Evolutionary conservation across 495 filamentous ascomycete genomes (phyloP), one percentile per base, ranked within the genome.

Genomic region (Aspergillus diversus): DNA sequence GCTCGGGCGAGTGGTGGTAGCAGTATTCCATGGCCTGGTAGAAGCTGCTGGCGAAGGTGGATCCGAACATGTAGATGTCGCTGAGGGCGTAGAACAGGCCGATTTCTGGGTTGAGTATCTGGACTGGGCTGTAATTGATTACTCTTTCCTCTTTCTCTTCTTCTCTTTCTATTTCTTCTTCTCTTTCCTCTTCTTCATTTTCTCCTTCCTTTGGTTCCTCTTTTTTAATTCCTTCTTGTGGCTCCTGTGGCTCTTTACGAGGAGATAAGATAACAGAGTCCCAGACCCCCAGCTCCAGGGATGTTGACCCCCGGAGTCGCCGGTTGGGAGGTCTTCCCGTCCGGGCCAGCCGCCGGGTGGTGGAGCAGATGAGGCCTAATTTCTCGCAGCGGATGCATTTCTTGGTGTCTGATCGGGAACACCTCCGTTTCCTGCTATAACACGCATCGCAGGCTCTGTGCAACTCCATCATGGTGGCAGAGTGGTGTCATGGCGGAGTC

Each of bases 61-160:
- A 49, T 16, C 56, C 56, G 32, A 59, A 49, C 56, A 59, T 59
- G 35, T 43, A 59, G 27, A 59, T 48, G 32, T 59, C 56, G 9
- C 39, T 33, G 32, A 43, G 17, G 16, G 21, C 17, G 42, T 59
- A 59, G 56, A 59, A 59, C 1, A 27, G 21, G 21, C 21, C 21
- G 21, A 27, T 27, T 27, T 27, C 21, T 2, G 21, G 21, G 21
- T 27, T 27, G 21, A 27, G 21, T 27, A 27, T 27, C 21, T 27
- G 21, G 21, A 27, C 21, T 27, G 21, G 21, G 21, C 21, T 27
- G 21, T 27, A 27, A 1, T 27, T 27, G 21, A 27, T 27, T 27
- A 27, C 2, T 27, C 21, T 27, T 27, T 27, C 21, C 2, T 27
- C 21, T 21, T 57, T 27, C 3, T 43, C 39, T 7, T 9, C 7